Evolutionary conservation across 2,329 filamentous ascomycete species (phyloP).

Genomic region (Xylariaceae sp.): DNA sequence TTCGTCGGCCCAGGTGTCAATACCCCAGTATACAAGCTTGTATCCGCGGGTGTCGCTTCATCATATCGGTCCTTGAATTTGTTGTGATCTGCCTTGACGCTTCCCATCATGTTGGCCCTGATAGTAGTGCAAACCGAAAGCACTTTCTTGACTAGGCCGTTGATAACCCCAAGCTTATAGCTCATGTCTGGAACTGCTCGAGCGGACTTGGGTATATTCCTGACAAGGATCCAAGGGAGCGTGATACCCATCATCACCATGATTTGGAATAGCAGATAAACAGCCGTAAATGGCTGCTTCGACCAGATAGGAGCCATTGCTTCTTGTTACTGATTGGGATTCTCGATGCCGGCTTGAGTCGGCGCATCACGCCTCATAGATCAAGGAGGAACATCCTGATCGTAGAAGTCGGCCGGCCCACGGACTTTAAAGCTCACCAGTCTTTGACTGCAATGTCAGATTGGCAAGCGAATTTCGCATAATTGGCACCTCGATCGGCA

Average conservation of each 20-base stretch:
- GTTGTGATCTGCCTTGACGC: constrained; percentile 2
- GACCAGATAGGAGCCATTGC: constrained; percentile 13
- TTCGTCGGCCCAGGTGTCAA: background rate
- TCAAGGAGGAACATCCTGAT: too few species aligned
- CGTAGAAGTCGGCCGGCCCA: too few species aligned
- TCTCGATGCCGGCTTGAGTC: too few species aligned
- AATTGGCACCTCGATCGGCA: too few species aligned
- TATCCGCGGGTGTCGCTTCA: constrained; percentile 1
- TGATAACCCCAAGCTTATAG: constrained; percentile 6
- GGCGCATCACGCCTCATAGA: too few species aligned
- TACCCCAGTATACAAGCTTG: constrained; percentile 1
- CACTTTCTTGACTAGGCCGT: background rate
- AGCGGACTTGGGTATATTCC: constrained; percentile 4
- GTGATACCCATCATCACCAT: background rate
- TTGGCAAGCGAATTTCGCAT: too few species aligned
- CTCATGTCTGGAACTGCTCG: constrained; percentile 14
- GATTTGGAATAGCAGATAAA: constrained; percentile 8
- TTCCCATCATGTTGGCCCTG: background rate
- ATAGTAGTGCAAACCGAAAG: constrained; percentile 2
- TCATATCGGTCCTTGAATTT: constrained; percentile 8
- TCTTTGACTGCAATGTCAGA: too few species aligned
- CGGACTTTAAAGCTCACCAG: too few species aligned
- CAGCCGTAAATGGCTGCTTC: constrained; percentile 12
- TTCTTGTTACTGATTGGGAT: too few species aligned
- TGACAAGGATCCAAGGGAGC: constrained; percentile 6